Evolutionary conservation across 2,329 filamentous ascomycete species (phyloP).

Genomic region (Ceratocystis cubensis): DNA sequence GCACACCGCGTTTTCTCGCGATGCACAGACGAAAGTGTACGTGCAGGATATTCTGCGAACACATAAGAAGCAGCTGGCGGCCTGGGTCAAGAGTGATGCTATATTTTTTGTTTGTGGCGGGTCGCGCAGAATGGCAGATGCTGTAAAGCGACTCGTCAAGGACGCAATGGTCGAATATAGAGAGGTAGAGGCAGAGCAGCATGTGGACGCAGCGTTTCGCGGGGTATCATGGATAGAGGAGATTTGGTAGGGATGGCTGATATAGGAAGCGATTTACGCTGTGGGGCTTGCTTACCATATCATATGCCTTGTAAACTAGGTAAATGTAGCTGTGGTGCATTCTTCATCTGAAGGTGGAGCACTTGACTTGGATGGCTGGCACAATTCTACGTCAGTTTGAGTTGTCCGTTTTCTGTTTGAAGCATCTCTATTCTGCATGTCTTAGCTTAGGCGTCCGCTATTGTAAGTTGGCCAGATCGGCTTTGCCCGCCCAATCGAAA

Average conservation of each 20-base stretch:
- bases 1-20: slow-evolving; percentile 37
- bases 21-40: slow-evolving; percentile 36
- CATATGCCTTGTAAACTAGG: too few relatives aligned
- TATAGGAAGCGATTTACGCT: too few relatives aligned
- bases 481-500: not conserved
- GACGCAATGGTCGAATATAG: slow-evolving; percentile 35
- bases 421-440: not conserved
- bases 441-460: not conserved
- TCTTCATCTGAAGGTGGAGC: too few relatives aligned
- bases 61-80: slow-evolving; percentile 26
- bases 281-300: too few relatives aligned
- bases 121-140: slow-evolving; percentile 45
- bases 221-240: slow-evolving; percentile 43
- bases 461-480: not conserved
- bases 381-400: too few relatives aligned
- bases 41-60: slow-evolving; percentile 31
- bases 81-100: slow-evolving; percentile 30
- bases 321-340: too few relatives aligned
- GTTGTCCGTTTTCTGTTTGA: too few relatives aligned
- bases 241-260: slow-evolving; percentile 37
- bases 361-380: too few relatives aligned
- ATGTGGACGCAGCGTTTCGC: slow-evolving; percentile 31
- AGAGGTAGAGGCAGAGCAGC: slow-evolving; percentile 28
- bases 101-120: slow-evolving; percentile 45
- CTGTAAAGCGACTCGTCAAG: slow-evolving; percentile 40